Evolutionary conservation across 2,329 filamentous ascomycete genomes (phyloP), one percentile per base, ranked within the genome.

Genomic region (Sordariomycetes sp.): DNA sequence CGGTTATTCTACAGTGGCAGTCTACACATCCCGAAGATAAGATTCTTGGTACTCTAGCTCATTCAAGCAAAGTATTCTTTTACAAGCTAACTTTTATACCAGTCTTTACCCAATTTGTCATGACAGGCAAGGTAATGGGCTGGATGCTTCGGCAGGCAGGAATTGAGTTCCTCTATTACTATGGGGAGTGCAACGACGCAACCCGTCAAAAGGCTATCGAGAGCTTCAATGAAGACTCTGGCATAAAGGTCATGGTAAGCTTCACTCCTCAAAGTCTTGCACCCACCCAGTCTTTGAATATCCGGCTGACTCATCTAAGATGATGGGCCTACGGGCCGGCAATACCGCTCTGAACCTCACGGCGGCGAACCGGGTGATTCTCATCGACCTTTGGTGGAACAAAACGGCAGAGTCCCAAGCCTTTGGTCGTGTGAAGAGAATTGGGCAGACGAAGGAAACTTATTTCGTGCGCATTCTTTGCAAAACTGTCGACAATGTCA

Each of bases 311-410:
- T n/a, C 38, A 9, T 40, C 40, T 21, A 21, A 66, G 57, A 36
- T 68, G 4, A 39, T 53, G 0, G 55, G 56, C 0, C 39, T 66
- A 21, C 47, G 39, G 12, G 54, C 50, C 11, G 58, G 61, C 2
- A 54, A 54, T 0, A 53, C 60, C 10, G 57, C 52, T 18, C 57
- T 63, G 33, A 67, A 69, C 26, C 38, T 70, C 0, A 57, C 48
- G 0, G 50, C 40, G 3, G 65, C 64, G 2, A 75, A 72, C 31
- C 63, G 71, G 4, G 67, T 74, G 16, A 72, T 78, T 15, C 54
- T 70, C 0, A 33, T 72, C 0, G 72, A 79, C 21, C 54, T 61
- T 0, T 78, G 72, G 71, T 86, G 75, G 74, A 84, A 85, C 37
- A 53, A 53, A 2, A 60, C 66, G 0, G 51, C 64, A 0, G 78